Conservation (phyloP, 371 early-diverging fungal genomes). For the Basidiobolus meristosporus region DNA sequence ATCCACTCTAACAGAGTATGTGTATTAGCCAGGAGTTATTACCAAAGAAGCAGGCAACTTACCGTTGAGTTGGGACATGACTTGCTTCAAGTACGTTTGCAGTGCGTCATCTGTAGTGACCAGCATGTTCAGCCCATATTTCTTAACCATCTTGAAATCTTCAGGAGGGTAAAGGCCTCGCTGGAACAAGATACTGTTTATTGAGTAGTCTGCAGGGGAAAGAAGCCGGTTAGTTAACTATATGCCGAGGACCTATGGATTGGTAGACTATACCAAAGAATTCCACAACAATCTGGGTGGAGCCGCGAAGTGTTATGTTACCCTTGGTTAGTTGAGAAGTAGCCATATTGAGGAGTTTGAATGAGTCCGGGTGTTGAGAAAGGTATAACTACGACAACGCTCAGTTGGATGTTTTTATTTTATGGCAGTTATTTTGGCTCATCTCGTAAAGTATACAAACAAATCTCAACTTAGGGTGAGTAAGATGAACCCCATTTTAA, state of each 20-base stretch:
- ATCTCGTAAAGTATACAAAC: no score
- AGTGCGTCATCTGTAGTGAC: slow-evolving; percentile 53
- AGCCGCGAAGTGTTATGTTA: slow-evolving; percentile 51
- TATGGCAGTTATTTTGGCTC: no score
- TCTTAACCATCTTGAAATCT: slow-evolving; percentile 59
- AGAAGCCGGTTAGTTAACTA: not conserved
- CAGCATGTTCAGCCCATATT: slow-evolving; percentile 63
- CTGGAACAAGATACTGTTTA: slow-evolving; percentile 61
- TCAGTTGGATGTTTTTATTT: no score
- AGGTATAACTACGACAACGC: no score
- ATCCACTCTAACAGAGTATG: slow-evolving; percentile 38
- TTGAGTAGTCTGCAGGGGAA: not conserved
- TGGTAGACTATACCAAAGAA: slow-evolving; percentile 41
- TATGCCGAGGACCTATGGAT: not conserved
- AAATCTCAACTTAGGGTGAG: no score
- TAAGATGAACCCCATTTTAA: no score
- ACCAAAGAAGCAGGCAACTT: slow-evolving; percentile 4
- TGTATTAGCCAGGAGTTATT: not conserved
- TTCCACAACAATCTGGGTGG: slow-evolving; percentile 55
- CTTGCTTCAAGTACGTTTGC: slow-evolving; percentile 43
- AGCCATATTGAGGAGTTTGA: not conserved
- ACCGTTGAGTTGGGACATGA: slow-evolving; percentile 60
- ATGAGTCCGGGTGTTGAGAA: not conserved
- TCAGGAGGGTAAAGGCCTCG: slow-evolving; percentile 76
- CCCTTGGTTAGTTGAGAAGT: not conserved